These are phyloP conservation scores for Berberis thunbergii DNA, from an alignment of 164 flowering plant species.

Conservation along the genomic window DNA sequence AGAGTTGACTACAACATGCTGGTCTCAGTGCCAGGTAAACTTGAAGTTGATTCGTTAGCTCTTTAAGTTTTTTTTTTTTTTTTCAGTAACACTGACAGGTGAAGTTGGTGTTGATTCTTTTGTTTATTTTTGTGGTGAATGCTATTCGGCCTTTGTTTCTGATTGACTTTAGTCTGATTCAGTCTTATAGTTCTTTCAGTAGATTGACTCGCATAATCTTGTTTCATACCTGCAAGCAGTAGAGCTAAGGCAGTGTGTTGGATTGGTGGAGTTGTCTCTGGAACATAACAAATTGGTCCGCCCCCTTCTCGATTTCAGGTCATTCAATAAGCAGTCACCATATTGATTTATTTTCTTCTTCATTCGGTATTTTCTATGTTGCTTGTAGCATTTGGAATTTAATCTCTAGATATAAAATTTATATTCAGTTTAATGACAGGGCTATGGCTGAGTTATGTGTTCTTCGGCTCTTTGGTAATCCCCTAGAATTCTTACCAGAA, in stretches of 20 bases:
- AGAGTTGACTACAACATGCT: slow-evolving; percentile 80
- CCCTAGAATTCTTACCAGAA: slow-evolving; percentile 94
- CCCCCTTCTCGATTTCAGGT: slow-evolving; percentile 99
- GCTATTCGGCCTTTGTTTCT: too few species aligned
- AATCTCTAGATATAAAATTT: slow-evolving; percentile 24
- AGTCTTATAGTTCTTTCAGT: neutral
- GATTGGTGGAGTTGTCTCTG: slow-evolving; percentile 80
- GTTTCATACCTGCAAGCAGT: slow-evolving; percentile 38
- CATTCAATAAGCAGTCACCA: slow-evolving; percentile 21
- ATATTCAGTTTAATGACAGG: slow-evolving; percentile 55
- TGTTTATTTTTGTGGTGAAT: neutral
- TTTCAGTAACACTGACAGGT: neutral
- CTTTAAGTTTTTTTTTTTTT: neutral
- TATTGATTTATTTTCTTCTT: slow-evolving; percentile 4
- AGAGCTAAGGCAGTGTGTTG: slow-evolving; percentile 85
- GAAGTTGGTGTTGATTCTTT: neutral
- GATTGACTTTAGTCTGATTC: neutral
- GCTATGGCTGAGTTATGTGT: slow-evolving; percentile 88
- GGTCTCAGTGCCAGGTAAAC: slow-evolving; percentile 86
- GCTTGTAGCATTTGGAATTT: neutral
- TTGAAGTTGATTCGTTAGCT: slow-evolving; percentile 1
- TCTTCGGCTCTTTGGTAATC: slow-evolving; percentile 92
- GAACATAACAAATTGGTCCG: slow-evolving; percentile 94
- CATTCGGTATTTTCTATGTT: neutral
- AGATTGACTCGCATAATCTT: slow-evolving; percentile 9